Base-by-base conservation (phyloP, 805 yeast genomes). In the Cyberlindnera americana region DNA sequence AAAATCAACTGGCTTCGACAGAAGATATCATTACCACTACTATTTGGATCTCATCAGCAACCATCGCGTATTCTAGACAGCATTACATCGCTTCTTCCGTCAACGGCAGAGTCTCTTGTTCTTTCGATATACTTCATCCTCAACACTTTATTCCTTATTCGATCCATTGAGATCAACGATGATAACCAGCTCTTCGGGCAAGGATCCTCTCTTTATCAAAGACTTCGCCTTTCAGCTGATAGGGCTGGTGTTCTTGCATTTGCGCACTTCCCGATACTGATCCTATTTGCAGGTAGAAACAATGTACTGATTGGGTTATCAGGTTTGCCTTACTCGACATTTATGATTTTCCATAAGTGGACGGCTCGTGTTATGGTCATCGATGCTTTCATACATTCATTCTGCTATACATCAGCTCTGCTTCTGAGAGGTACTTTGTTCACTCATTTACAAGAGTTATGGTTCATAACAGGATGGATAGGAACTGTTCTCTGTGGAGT, bases 221-320 rank as follows among this genome's bases (percentile, higher is more conserved):
- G 37, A 4, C 27, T 35, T 5, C 29, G 40, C 2, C 28, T 37
- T 9, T 12, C 48, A 9, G 58, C 50, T 2, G 48, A 55, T 27
- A 43, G 60, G 44, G 43, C 56, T 15, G 60, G 59, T 16, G 43
- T 53, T 2, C 25, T 56, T 8, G 38, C 61, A 13, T 62, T 66
- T 48, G 64, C 65, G 1, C 65, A 66, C 29, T 48, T 80, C 44
- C 91, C 93, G 0, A 48, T 72, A 4, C 52, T 78, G 23, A 66
- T 79, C 16, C 54, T 83, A 25, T 80, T 85, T 56, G 82, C 86
- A 7, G 84, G 88, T 9, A 67, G 95, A 53, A 86, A 83, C 60
- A 86, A 82, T 57, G 66, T 86, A 19, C 60, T 85, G 47, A 74
- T 75, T 44, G 62, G 62, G 51, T 33, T 81, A 5, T 74, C 90